phyloP scores from a whole-genome alignment of 2,329 filamentous ascomycete species.

The Orbilia oligospora region DNA sequence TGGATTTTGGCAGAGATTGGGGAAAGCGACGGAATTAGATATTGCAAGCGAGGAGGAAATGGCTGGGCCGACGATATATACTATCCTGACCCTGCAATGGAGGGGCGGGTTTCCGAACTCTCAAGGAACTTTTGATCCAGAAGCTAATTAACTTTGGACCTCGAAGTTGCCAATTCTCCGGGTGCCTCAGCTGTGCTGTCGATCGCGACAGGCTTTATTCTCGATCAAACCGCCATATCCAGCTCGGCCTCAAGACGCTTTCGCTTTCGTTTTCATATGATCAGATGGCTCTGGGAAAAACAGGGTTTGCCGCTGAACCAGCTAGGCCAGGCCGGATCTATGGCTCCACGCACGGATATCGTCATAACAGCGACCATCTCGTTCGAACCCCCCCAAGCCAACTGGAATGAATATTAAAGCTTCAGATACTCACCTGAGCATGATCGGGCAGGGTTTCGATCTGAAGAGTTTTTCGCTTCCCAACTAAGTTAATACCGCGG shows the following conservation, averaged over 20 bases:
- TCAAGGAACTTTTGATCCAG: constrained; percentile 35
- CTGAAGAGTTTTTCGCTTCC: constrained; percentile 10
- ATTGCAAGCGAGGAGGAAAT: constrained; percentile 41
- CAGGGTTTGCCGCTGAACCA: constrained; percentile 42
- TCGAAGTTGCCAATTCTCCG: constrained; percentile 9
- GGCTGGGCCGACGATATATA: constrained; percentile 38
- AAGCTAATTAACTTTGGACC: constrained; percentile 5
- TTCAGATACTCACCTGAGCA: constrained; percentile 23
- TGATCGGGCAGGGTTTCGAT: constrained; percentile 7
- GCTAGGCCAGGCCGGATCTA: background rate
- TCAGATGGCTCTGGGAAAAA: constrained; percentile 31
- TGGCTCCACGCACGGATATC: constrained; percentile 31
- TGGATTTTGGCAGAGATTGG: background rate
- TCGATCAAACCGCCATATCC: constrained; percentile 5
- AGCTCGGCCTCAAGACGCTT: background rate
- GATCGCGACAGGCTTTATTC: constrained; percentile 23
- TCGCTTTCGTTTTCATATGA: constrained; percentile 14
- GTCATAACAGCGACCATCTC: constrained; percentile 42
- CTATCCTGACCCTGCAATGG: constrained; percentile 4
- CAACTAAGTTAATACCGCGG: constrained; percentile 15
- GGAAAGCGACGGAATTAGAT: constrained; percentile 44
- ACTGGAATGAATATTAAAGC: constrained; percentile 38
- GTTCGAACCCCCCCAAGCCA: background rate
- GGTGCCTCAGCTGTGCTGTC: background rate
- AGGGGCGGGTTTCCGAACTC: constrained; percentile 39